These are phyloP conservation scores for Paraglomus occultum DNA, from an alignment of 192 early-diverging fungal genomes.

Conservation along the genomic window DNA sequence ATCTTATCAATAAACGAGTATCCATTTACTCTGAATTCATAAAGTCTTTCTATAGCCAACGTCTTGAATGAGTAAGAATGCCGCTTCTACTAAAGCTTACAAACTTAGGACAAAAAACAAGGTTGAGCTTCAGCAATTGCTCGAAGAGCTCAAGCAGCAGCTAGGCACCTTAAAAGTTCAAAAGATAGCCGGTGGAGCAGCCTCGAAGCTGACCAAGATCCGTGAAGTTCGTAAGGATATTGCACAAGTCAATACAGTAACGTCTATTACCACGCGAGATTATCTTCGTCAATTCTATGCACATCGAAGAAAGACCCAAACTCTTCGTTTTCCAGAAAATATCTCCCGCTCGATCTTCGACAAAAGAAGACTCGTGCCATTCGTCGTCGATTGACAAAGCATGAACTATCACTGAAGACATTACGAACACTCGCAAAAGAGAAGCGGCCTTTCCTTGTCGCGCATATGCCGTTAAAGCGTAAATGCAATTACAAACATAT, in stretches of 20 bases:
- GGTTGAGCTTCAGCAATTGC: slow-evolving; percentile 85
- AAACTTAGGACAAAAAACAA: slow-evolving; percentile 95
- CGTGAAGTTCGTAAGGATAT: slow-evolving; percentile 89
- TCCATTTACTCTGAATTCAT: too few relatives aligned
- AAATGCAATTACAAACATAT: slow-evolving; percentile 36
- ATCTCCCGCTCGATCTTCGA: slow-evolving; percentile 94
- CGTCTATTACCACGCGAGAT: slow-evolving; percentile 88
- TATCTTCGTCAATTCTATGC: slow-evolving; percentile 89
- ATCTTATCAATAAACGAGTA: too few relatives aligned
- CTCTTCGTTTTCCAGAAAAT: slow-evolving; percentile 67
- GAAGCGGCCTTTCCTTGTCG: slow-evolving; percentile 85
- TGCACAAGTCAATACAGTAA: slow-evolving; percentile 93
- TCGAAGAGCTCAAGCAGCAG: slow-evolving; percentile 94
- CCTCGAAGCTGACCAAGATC: slow-evolving; percentile 80
- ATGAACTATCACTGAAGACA: slow-evolving; percentile 81
- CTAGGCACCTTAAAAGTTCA: slow-evolving; percentile 91
- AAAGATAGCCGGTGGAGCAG: slow-evolving; percentile 80
- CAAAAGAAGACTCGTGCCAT: slow-evolving; percentile 99
- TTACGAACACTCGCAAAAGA: slow-evolving; percentile 83
- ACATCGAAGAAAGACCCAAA: slow-evolving; percentile 30
- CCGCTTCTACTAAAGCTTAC: slow-evolving; percentile 86
- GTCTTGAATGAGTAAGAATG: too few relatives aligned
- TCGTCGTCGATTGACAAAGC: slow-evolving; percentile 88
- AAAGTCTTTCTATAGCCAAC: too few relatives aligned
- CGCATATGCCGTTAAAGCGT: slow-evolving; percentile 89